phyloP scores from a whole-genome alignment of 75 land plant species.

The Picea sitchensis region DNA sequence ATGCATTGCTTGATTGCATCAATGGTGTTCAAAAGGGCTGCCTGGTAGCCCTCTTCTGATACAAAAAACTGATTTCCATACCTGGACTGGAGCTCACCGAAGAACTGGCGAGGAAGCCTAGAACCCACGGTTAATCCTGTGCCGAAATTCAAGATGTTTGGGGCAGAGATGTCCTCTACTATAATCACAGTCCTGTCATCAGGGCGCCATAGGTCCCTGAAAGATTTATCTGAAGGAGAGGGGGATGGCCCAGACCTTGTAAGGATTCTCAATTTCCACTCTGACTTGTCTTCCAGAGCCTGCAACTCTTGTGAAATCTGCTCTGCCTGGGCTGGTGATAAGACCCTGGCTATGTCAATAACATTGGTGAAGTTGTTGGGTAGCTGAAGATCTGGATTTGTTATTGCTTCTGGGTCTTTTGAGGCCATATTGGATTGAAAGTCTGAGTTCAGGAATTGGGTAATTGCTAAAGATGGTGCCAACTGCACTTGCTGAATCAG shows the following conservation, averaged over 20 bases:
- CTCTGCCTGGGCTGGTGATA: not conserved
- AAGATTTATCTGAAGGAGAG: slow-evolving; percentile 4
- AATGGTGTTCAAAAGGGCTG: slow-evolving; percentile 12
- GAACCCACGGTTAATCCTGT: slow-evolving; percentile 12
- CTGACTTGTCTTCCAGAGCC: slow-evolving; percentile 11
- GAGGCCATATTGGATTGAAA: not conserved
- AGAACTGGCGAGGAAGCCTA: slow-evolving; percentile 23
- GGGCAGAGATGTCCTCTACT: slow-evolving; percentile 19
- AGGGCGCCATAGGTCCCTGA: slow-evolving; percentile 25
- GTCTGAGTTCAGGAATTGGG: not conserved
- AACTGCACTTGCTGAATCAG: not conserved
- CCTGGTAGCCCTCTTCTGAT: slow-evolving; percentile 14
- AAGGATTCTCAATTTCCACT: slow-evolving; percentile 17
- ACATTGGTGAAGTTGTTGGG: not conserved
- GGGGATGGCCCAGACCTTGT: slow-evolving; percentile 10
- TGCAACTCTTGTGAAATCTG: slow-evolving; percentile 5
- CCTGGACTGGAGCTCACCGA: slow-evolving; percentile 22
- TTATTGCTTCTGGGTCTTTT: not conserved
- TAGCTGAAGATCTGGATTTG: too few relatives aligned
- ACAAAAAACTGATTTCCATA: slow-evolving; percentile 31
- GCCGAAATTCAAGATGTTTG: slow-evolving; percentile 21
- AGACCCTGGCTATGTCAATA: slow-evolving; percentile 15
- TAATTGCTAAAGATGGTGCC: not conserved
- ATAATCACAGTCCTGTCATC: slow-evolving; percentile 22
- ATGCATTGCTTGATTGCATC: slow-evolving; percentile 16